These are phyloP conservation scores for Saccharomyces jurei DNA, from an alignment of 805 yeast species.

Conservation along the genomic window DNA sequence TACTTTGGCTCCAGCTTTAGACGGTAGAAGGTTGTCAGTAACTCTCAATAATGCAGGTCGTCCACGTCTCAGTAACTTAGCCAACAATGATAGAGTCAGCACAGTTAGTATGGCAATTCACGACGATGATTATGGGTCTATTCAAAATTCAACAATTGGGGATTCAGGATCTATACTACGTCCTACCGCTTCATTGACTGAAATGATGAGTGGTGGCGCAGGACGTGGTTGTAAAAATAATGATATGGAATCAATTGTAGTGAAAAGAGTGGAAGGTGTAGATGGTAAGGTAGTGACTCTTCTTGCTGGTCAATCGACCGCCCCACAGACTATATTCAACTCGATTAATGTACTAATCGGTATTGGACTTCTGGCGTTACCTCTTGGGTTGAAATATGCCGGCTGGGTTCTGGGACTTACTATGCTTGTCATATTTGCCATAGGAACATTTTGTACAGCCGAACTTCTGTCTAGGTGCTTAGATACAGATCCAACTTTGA, in stretches of 20 bases:
- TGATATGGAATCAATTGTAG: conserved; percentile 44
- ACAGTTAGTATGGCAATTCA: conserved; percentile 22
- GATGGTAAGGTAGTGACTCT: conserved; percentile 67
- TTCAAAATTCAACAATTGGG: conserved; percentile 23
- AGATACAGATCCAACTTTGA: conserved; percentile 70
- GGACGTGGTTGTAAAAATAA: conserved; percentile 26
- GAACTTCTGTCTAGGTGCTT: conserved; percentile 62
- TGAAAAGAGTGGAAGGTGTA: conserved; percentile 58
- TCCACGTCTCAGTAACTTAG: conserved; percentile 9
- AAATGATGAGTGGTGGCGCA: conserved; percentile 32
- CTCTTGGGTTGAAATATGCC: conserved; percentile 57
- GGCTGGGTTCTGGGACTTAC: conserved; percentile 67
- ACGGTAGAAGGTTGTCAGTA: conserved; percentile 58
- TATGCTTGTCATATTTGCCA: conserved; percentile 52
- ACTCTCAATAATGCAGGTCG: conserved; percentile 33
- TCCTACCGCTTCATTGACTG: conserved; percentile 39
- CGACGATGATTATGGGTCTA: conserved; percentile 38
- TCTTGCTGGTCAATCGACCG: conserved; percentile 74
- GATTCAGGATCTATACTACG: conserved; percentile 25
- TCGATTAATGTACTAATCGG: conserved; percentile 73
- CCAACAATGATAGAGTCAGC: conserved; percentile 14
- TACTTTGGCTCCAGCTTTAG: conserved; percentile 53
- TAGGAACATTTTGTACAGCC: conserved; percentile 71
- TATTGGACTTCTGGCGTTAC: conserved; percentile 65
- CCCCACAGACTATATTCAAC: conserved; percentile 69